phyloP scores from a whole-genome alignment of 495 filamentous ascomycete genomes.

The Hyaloscypha finlandica region DNA sequence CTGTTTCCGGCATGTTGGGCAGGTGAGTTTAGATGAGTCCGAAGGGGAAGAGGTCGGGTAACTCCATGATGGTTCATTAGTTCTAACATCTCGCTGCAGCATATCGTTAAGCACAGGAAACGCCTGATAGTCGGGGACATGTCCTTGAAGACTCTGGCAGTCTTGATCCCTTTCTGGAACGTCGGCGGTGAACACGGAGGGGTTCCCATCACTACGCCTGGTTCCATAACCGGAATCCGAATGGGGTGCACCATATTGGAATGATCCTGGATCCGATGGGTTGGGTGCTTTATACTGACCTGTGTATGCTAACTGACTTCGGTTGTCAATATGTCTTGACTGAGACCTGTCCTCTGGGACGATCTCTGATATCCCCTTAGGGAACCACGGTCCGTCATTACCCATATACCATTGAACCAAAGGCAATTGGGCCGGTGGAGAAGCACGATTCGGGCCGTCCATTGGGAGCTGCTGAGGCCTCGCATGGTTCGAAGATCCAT shows the following conservation, averaged over 20 bases:
- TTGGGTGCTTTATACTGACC: constrained; percentile 33
- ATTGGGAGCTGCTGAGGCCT: constrained; percentile 21
- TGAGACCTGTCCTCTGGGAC: constrained; percentile 23
- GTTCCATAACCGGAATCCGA: constrained; percentile 70
- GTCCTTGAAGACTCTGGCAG: constrained; percentile 28
- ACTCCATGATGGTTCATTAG: constrained; percentile 27
- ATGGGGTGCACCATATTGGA: constrained; percentile 45
- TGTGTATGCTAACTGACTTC: constrained; percentile 11
- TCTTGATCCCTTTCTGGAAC: constrained; percentile 29
- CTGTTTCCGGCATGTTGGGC: constrained; percentile 36
- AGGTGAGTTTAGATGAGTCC: constrained; percentile 24
- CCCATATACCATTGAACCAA: constrained; percentile 37
- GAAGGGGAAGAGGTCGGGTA: constrained; percentile 25
- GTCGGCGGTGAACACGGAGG: constrained; percentile 31
- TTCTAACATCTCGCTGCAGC: constrained; percentile 12
- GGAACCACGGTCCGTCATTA: constrained; percentile 45
- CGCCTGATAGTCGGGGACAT: constrained; percentile 23
- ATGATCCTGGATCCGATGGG: constrained; percentile 58
- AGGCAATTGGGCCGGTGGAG: constrained; percentile 26
- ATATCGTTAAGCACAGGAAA: constrained; percentile 18
- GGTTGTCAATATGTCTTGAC: constrained; percentile 23
- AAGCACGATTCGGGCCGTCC: constrained; percentile 13
- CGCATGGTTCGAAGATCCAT: constrained; percentile 15
- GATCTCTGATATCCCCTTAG: constrained; percentile 28
- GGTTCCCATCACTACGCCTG: constrained; percentile 30